Evolutionary conservation across 176 grass and related monocot species (phyloP), one percentile per base, ranked within the genome.

Genomic region (Typha latifolia): DNA sequence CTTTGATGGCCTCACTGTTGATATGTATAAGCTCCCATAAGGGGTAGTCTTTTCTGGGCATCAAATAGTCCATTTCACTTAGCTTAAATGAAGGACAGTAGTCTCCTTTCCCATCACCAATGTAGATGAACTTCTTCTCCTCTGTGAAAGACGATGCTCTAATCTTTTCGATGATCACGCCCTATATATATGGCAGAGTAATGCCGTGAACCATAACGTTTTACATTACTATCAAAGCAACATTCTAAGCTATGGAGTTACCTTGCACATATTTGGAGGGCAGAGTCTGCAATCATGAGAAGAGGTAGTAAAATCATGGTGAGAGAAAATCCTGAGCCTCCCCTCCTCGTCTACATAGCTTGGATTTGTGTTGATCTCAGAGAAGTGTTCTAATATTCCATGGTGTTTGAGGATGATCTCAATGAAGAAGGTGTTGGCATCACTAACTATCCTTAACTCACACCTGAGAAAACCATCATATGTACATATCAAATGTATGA

Each of bases 231-330:
- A 50, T 12, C 13, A 29, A 79, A 51, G 34, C 27, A 3, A 29
- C 27, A 29, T 29, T 29, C 27, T 29, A 29, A 29, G 27, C 3
- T 29, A 3, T 29, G 27, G 27, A 73, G 49, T 49, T 70, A 84
- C 91, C 86, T 96, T 96, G 81, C 91, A 96, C 91, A 96, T 90
- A 69, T 90, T 85, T 34, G 85, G 81, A 61, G 91, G 87, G 79
- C 87, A 96, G 74, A 90, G 87, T 56, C 22, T 37, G 73, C 91
- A 96, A 13, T 79, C 86, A 63, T 96, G 91, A 23, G 81, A 75
- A 64, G 61, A 74, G 43, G 12, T 8, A 0, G 62, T 22, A 23
- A 82, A 64, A 61, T 87, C 75, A 19, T 96, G 91, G 74, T 77
- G 87, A 69, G 91, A 69, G 19, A 71, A 85, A 70, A 96, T 90